phyloP scores from a whole-genome alignment of 2,329 filamentous ascomycete species.

The Emmonsiellopsis sp. region DNA sequence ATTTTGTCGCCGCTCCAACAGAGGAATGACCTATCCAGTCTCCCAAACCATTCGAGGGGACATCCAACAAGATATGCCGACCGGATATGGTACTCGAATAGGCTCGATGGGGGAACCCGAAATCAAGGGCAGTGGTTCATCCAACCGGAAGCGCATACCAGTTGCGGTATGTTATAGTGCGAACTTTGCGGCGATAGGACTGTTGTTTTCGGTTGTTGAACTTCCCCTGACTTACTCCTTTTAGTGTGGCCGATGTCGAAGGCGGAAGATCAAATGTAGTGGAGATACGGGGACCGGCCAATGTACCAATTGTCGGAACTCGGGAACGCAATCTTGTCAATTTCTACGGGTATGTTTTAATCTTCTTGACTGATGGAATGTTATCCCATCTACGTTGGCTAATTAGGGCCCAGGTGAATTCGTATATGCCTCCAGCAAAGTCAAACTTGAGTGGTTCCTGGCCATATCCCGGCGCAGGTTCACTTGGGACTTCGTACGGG shows the following conservation, averaged over 20 bases:
- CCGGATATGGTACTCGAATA: slow-evolving; percentile 10
- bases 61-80: slow-evolving; percentile 17
- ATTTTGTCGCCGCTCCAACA: slow-evolving; percentile 16
- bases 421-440: slow-evolving; percentile 19
- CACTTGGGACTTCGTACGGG: slow-evolving; percentile 10
- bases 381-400: background rate
- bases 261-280: slow-evolving; percentile 90
- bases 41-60: slow-evolving; percentile 17
- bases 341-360: slow-evolving; percentile 60
- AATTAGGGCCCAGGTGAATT: slow-evolving; percentile 22
- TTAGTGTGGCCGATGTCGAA: slow-evolving; percentile 74
- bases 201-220: background rate
- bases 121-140: slow-evolving; percentile 25
- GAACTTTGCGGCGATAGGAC: background rate
- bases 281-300: slow-evolving; percentile 68
- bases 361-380: background rate
- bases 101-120: slow-evolving; percentile 23
- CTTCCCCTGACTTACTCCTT: background rate
- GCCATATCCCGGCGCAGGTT: slow-evolving; percentile 19
- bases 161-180: slow-evolving; percentile 35
- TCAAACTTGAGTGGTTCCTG: slow-evolving; percentile 13
- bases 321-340: slow-evolving; percentile 56
- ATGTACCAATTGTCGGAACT: slow-evolving; percentile 74
- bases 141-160: slow-evolving; percentile 42
- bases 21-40: slow-evolving; percentile 16